phyloP scores from a whole-genome alignment of 208 protist genomes.

The Acanthamoeba culbertsoni region DNA sequence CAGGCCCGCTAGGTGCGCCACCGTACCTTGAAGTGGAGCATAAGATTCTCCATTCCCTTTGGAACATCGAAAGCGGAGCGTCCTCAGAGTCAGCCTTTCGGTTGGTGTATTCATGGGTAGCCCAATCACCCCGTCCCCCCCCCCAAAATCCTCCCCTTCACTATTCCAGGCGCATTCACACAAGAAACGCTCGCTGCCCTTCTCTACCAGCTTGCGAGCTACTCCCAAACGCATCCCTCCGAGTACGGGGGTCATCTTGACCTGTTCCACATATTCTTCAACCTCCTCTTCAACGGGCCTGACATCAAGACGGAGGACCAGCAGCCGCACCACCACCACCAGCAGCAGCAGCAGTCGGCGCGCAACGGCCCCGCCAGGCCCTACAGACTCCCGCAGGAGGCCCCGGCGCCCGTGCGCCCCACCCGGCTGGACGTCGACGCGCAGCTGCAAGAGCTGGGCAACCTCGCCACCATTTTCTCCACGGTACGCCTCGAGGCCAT shows the following conservation, averaged over 20 bases:
- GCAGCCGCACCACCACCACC: neutral
- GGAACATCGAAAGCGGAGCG: conserved; percentile 42
- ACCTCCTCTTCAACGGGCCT: neutral
- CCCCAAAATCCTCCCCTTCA: no score
- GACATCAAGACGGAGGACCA: neutral
- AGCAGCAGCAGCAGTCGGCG: neutral
- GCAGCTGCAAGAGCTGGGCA: neutral
- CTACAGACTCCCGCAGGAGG: neutral
- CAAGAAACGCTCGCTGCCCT: no score
- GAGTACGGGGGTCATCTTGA: conserved; percentile 4
- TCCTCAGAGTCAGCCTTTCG: neutral
- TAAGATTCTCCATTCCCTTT: neutral
- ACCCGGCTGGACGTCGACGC: neutral
- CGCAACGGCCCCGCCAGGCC: neutral
- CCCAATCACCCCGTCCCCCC: neutral
- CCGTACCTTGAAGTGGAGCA: conserved; percentile 30
- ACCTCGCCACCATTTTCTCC: neutral
- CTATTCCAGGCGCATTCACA: no score
- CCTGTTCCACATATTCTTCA: conserved; percentile 25
- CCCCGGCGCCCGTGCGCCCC: neutral
- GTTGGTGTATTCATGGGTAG: conserved; percentile 11
- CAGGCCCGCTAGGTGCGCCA: neutral
- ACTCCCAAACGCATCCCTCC: neutral
- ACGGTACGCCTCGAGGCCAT: neutral
- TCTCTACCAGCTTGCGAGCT: conserved; percentile 26